phyloP scores from a whole-genome alignment of 768 basidiomycete species.

The Chiua virens region DNA sequence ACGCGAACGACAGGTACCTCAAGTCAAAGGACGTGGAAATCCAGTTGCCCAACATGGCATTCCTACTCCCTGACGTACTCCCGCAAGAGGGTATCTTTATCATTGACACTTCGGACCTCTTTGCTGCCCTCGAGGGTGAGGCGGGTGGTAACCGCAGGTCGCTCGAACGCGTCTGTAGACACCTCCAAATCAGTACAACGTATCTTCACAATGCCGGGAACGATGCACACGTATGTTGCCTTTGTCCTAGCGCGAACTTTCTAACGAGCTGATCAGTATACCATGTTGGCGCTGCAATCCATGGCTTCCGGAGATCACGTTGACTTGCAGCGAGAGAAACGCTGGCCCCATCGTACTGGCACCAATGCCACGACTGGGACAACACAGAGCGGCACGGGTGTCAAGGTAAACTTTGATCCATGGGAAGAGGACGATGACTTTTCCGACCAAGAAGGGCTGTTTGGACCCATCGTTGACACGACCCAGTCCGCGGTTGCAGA shows the following conservation, averaged over 20 bases:
- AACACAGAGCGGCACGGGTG: constrained; percentile 28
- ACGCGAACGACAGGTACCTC: constrained; percentile 47
- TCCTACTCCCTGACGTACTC: constrained; percentile 55
- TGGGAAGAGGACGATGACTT: constrained; percentile 57
- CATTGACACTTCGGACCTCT: constrained; percentile 74
- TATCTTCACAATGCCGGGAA: constrained; percentile 85
- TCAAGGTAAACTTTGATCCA: constrained; percentile 58
- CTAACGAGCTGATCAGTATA: constrained; percentile 51
- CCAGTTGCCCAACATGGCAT: constrained; percentile 49
- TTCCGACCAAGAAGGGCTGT: constrained; percentile 45
- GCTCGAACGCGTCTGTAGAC: constrained; percentile 61
- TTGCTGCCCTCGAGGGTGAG: constrained; percentile 71
- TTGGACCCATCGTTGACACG: constrained; percentile 23
- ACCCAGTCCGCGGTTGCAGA: constrained; percentile 3
- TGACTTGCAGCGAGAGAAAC: constrained; percentile 72
- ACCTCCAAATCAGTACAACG: constrained; percentile 56
- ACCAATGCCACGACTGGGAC: constrained; percentile 3
- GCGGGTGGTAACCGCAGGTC: constrained; percentile 48
- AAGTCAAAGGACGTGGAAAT: constrained; percentile 50
- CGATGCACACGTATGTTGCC: constrained; percentile 67
- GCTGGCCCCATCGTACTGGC: constrained; percentile 69
- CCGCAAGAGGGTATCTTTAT: constrained; percentile 58
- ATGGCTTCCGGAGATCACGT: constrained; percentile 77
- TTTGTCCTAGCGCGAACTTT: not conserved
- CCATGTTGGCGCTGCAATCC: constrained; percentile 57